Conservation (phyloP, 495 filamentous ascomycete genomes). For the Xanthoparmelia taractica region DNA sequence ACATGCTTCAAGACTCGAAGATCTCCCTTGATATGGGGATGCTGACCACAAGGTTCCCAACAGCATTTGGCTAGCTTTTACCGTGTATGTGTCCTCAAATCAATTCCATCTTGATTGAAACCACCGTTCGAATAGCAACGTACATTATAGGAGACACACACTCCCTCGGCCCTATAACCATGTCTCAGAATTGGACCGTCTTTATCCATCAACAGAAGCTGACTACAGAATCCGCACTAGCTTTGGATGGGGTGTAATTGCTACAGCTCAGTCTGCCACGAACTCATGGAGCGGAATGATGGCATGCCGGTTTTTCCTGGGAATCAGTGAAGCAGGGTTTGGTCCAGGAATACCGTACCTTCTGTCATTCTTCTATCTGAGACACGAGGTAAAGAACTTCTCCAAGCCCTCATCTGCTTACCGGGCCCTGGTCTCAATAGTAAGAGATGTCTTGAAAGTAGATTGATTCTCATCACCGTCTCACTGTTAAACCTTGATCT, state of each 20-base stretch:
- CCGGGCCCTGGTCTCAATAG: too few relatives aligned
- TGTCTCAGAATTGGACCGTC: not conserved
- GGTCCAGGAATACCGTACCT: conserved; percentile 65
- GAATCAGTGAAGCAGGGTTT: conserved; percentile 57
- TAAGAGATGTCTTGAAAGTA: too few relatives aligned
- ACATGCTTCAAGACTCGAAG: not conserved
- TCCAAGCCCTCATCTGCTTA: too few relatives aligned
- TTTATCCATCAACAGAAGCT: not conserved
- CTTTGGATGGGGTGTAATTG: conserved; percentile 48
- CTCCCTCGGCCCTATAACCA: too few relatives aligned
- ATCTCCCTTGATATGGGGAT: not conserved
- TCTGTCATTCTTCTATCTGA: conserved; percentile 76
- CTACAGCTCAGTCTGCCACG: conserved; percentile 53
- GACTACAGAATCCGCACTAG: not conserved
- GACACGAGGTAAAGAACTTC: conserved; percentile 44
- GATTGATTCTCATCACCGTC: too few relatives aligned
- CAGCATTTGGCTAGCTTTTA: conserved; percentile 40
- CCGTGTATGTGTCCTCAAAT: conserved; percentile 24
- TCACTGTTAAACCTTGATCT: too few relatives aligned
- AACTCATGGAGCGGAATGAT: conserved; percentile 59
- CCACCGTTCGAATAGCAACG: not conserved
- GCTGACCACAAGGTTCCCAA: not conserved
- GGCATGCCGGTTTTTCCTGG: conserved; percentile 59
- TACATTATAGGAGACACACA: not conserved
- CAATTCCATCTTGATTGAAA: not conserved